Conservation (phyloP, 805 yeast genomes). For the Nakazawaea anatomiae region DNA sequence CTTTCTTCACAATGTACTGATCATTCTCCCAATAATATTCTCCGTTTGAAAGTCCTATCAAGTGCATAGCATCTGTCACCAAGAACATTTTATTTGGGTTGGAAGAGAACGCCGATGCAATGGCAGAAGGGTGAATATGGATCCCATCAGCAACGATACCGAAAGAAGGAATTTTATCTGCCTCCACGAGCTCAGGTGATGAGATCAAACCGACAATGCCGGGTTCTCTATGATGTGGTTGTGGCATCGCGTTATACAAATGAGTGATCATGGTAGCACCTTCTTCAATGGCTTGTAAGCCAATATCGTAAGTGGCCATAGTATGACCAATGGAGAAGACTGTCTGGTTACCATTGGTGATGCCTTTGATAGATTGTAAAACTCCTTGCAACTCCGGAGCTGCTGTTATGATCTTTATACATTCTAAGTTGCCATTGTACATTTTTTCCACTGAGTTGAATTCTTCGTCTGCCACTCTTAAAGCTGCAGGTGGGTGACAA, state of each 20-base stretch:
- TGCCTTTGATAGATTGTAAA: slow-evolving; percentile 30
- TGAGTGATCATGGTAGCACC: slow-evolving; percentile 61
- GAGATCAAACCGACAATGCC: slow-evolving; percentile 48
- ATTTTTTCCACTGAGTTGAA: slow-evolving; percentile 23
- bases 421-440: slow-evolving; percentile 31
- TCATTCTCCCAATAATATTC: slow-evolving; percentile 40
- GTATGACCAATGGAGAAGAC: slow-evolving; percentile 46
- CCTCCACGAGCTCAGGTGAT: slow-evolving; percentile 17
- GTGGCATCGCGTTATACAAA: slow-evolving; percentile 57
- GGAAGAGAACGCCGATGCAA: slow-evolving; percentile 42
- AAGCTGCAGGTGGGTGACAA: slow-evolving; percentile 43
- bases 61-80: slow-evolving; percentile 55
- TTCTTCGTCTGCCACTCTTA: slow-evolving; percentile 31
- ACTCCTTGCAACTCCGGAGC: slow-evolving; percentile 47
- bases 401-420: slow-evolving; percentile 35
- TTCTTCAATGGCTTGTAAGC: slow-evolving; percentile 35
- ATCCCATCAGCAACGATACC: slow-evolving; percentile 56
- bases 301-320: slow-evolving; percentile 26
- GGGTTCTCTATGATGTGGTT: slow-evolving; percentile 51
- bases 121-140: slow-evolving; percentile 52
- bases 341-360: slow-evolving; percentile 23
- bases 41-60: slow-evolving; percentile 55
- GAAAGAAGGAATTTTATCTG: slow-evolving; percentile 32
- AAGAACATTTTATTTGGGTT: slow-evolving; percentile 48
- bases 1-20: slow-evolving; percentile 41